Percentiles rank a stretch among this genome's conserved stretches.
These are phyloP conservation scores for Diatrype stigma DNA, from an alignment of 2,329 filamentous ascomycete species.

Conservation along the genomic window DNA sequence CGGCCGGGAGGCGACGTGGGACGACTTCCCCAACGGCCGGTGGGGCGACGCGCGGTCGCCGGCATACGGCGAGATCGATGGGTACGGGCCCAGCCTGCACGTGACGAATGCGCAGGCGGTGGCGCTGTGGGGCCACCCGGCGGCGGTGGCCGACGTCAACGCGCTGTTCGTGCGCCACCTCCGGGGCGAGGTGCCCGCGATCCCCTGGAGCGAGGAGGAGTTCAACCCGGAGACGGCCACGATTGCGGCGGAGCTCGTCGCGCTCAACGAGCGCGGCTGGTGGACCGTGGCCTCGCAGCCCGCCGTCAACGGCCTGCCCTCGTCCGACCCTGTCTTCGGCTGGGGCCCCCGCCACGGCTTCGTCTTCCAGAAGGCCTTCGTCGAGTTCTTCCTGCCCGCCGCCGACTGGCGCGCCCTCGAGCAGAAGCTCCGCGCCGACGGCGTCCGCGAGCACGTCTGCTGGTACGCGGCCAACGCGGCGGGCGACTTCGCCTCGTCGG, in stretches of 20 bases:
- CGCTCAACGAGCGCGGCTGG: slow-evolving; percentile 78
- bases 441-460: slow-evolving; percentile 64
- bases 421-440: slow-evolving; percentile 54
- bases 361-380: slow-evolving; percentile 97
- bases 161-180: slow-evolving; percentile 78
- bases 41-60: slow-evolving; percentile 93
- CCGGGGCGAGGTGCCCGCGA: slow-evolving; percentile 70
- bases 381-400: slow-evolving; percentile 85
- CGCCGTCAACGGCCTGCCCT: slow-evolving; percentile 80
- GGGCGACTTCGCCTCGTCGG: slow-evolving; percentile 75
- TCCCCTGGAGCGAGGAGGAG: slow-evolving; percentile 92
- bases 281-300: slow-evolving; percentile 97
- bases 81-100: slow-evolving; percentile 95
- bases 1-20: slow-evolving; percentile 94
- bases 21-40: slow-evolving; percentile 94
- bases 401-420: slow-evolving; percentile 67
- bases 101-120: slow-evolving; percentile 82
- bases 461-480: slow-evolving; percentile 81
- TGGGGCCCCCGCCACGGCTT: slow-evolving; percentile 93
- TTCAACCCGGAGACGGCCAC: slow-evolving; percentile 77
- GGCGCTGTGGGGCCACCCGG: slow-evolving; percentile 79
- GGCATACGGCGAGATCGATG: slow-evolving; percentile 93
- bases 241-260: slow-evolving; percentile 72
- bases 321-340: slow-evolving; percentile 74
- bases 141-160: slow-evolving; percentile 66